Evolutionary conservation across 2,329 filamentous ascomycete genomes (phyloP).

Genomic region (Stagonosporopsis cucurbitacearum): DNA sequence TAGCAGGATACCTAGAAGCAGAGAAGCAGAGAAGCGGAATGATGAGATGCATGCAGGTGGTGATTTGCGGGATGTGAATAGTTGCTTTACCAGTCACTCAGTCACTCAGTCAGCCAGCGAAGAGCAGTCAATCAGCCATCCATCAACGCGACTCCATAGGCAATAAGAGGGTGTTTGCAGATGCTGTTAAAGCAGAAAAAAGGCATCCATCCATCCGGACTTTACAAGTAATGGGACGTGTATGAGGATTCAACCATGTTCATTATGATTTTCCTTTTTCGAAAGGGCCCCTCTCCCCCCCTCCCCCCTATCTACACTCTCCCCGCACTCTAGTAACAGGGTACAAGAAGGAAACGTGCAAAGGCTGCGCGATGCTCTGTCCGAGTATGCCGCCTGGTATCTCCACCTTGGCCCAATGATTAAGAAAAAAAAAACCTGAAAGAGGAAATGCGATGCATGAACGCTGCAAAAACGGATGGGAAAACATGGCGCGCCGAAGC

Average conservation of each 20-base stretch:
- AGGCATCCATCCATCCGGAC: too few species aligned
- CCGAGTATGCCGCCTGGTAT: conserved; percentile 44
- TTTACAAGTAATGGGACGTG: too few species aligned
- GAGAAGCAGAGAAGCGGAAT: too few species aligned
- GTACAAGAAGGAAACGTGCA: conserved; percentile 21
- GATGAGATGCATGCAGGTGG: too few species aligned
- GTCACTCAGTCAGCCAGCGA: too few species aligned
- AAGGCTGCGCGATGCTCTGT: conserved; percentile 33
- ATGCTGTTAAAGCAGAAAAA: not conserved
- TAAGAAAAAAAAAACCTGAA: not conserved
- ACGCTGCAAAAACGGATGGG: conserved; percentile 22
- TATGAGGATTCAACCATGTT: not conserved
- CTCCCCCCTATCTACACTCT: conserved; percentile 13
- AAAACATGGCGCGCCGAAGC: conserved; percentile 5
- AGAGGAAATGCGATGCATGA: conserved; percentile 18
- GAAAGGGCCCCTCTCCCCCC: not conserved
- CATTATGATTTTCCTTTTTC: not conserved
- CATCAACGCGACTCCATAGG: too few species aligned
- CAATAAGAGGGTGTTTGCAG: too few species aligned
- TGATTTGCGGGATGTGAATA: too few species aligned
- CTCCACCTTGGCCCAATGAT: conserved; percentile 18
- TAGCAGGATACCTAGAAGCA: too few species aligned
- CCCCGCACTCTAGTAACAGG: conserved; percentile 1
- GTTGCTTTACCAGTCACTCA: too few species aligned
- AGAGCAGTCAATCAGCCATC: too few species aligned